phyloP scores from a whole-genome alignment of 805 yeast genomes.

The Pichia pseudocactophila region DNA sequence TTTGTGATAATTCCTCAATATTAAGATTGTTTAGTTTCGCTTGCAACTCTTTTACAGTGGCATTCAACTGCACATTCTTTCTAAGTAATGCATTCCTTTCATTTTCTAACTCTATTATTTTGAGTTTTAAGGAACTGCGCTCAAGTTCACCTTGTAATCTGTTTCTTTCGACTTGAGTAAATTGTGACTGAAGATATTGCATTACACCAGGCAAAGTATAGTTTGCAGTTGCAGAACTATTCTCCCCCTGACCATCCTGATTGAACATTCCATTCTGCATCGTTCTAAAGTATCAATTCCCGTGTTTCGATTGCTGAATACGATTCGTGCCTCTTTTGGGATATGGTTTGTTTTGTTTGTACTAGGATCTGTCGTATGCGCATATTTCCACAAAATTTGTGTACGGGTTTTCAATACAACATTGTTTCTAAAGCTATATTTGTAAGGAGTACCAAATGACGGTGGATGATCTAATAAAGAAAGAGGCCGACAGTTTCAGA shows the following conservation, averaged over 20 bases:
- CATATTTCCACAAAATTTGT: background rate
- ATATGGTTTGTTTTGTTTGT: too few species aligned
- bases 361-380: background rate
- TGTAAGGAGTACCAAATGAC: background rate
- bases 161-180: slow-evolving; percentile 36
- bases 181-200: slow-evolving; percentile 50
- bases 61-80: slow-evolving; percentile 30
- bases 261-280: background rate
- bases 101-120: slow-evolving; percentile 43
- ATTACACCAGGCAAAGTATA: slow-evolving; percentile 51
- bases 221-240: slow-evolving; percentile 10
- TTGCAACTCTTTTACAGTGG: slow-evolving; percentile 25
- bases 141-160: slow-evolving; percentile 46
- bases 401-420: too few species aligned
- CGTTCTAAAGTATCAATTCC: background rate
- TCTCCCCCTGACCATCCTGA: background rate
- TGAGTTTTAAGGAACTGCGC: slow-evolving; percentile 40
- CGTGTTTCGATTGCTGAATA: too few species aligned
- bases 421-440: too few species aligned
- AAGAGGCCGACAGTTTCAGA: background rate
- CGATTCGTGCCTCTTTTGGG: too few species aligned
- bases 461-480: background rate
- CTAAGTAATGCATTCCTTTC: slow-evolving; percentile 38
- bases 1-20: background rate
- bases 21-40: slow-evolving; percentile 2